Evolutionary conservation across 108 stramenopile genomes (phyloP), one percentile per base, ranked within the genome.

Genomic region (Fistulifera solaris): DNA sequence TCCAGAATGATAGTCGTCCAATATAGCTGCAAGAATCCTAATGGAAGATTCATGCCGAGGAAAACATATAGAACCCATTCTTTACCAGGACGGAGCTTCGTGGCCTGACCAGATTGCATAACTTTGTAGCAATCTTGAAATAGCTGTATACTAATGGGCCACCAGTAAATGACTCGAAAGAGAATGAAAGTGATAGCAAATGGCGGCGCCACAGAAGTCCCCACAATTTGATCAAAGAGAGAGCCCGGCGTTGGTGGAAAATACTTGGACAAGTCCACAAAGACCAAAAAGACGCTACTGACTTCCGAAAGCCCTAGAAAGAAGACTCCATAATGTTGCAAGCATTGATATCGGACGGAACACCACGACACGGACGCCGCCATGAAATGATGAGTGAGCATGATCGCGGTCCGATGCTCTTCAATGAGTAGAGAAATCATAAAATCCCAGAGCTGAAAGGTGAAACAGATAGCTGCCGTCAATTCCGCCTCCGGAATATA

Each of bases 381-480:
- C 56, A 82, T 40, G 4, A 74, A 8, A 59, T 85, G 84, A 75
- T 85, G 84, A 18, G 49, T 55, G 38, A 85, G 24, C 65, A 85
- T 73, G 22, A 82, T 53, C 24, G 61, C 18, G 22, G 72, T 57
- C 22, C 63, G 52, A 60, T 79, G 77, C 40, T 76, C 75, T 17
- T 50, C 61, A 31, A 85, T 77, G 22, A 75, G 41, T 8, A 71
- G 40, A 10, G 72, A 67, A 26, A 68, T 52, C 28, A 77, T 17
- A 19, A 85, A 74, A 48, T 81, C 84, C 62, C 72, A 85, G 17
- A 77, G 48, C 57, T 85, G 84, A 52, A 80, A 81, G 7, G 65
- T 65, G 23, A 76, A 59, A 45, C 45, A 61, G 0, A 47, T 59
- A 0, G 51, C 61, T 27, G 63, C 56, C 26, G 78, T 41, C 19